Base-by-base conservation (phyloP, 805 yeast species). In the Cyberlindnera japonica region DNA sequence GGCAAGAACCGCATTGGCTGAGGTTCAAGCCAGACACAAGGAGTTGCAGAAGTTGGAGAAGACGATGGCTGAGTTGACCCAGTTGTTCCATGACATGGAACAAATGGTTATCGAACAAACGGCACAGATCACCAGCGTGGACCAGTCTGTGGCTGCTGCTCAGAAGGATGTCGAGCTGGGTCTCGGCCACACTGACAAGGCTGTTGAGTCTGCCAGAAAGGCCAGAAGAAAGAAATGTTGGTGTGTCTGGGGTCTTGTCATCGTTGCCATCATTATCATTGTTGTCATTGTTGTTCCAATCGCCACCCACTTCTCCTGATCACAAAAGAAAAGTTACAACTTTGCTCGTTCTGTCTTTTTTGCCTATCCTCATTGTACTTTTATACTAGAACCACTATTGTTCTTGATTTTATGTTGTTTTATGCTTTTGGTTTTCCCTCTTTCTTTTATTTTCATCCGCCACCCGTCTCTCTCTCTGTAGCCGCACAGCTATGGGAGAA, bases 21-120 rank as follows among this genome's bases (percentile, higher is more conserved):
- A 93, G 68, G 98, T 93, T 42, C 96, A 91, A 68, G 81, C 85
- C 37, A 82, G 99, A 69, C 98, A 93, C 69, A 82, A 84, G 62
- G 98, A 93, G 69, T 79, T 93, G 58, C 84, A 87, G 69, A 86
- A 88, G 71, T 83, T 93, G 65, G 98, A 91, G 67, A 81, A 87
- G 68, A 83, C 96, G 44, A 89, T 93, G 85, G 88, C 91, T 26
- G 99, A 93, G 67, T 77, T 93, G 65, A 86, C 95, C 30, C 95
- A 87, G 69, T 77, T 93, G 62, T 89, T 93, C 72, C 84, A 83
- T 58, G 98, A 93, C 62, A 87, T 93, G 93, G 97, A 93, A 67
- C 86, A 86, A 59, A 72, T 93, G 67, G 97, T 91, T 35, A 88
- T 91, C 53, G 96, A 90, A 67, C 98, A 93, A 70, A 96, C 90